Evolutionary conservation across 768 basidiomycete species (phyloP).

Genomic region (Boletus subparvulus): DNA sequence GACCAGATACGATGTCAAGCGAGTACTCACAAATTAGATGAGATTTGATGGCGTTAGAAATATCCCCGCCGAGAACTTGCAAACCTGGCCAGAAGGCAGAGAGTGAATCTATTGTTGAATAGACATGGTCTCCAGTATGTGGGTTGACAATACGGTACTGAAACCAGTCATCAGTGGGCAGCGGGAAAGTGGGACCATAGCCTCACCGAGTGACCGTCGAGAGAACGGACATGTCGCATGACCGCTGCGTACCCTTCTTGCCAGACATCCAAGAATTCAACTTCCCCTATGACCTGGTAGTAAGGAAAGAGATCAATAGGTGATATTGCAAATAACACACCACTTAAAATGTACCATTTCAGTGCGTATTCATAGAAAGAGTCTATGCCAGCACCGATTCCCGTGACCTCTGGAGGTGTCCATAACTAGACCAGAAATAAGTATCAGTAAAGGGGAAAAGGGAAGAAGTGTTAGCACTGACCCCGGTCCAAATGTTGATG

Average conservation of each 20-base stretch:
- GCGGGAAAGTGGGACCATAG: not conserved
- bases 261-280: constrained; percentile 81
- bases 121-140: constrained; percentile 69
- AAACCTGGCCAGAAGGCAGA: constrained; percentile 98
- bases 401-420: constrained; percentile 71
- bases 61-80: constrained; percentile 82
- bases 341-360: constrained; percentile 89
- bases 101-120: constrained; percentile 85
- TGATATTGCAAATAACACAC: constrained; percentile 35
- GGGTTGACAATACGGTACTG: constrained; percentile 90
- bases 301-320: not conserved
- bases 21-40: constrained; percentile 76
- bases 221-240: constrained; percentile 80
- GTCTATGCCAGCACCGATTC: constrained; percentile 93
- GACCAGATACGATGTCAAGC: not conserved
- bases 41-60: constrained; percentile 88
- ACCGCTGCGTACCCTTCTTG: constrained; percentile 78
- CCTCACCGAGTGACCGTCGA: constrained; percentile 84
- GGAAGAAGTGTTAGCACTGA: constrained; percentile 36
- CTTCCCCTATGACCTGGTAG: constrained; percentile 51
- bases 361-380: constrained; percentile 94
- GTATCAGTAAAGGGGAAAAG: not conserved
- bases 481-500: constrained; percentile 81
- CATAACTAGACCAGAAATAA: constrained; percentile 46
- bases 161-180: not conserved